Conservation (phyloP, 805 yeast species). For the Kuraishia piskuri region DNA sequence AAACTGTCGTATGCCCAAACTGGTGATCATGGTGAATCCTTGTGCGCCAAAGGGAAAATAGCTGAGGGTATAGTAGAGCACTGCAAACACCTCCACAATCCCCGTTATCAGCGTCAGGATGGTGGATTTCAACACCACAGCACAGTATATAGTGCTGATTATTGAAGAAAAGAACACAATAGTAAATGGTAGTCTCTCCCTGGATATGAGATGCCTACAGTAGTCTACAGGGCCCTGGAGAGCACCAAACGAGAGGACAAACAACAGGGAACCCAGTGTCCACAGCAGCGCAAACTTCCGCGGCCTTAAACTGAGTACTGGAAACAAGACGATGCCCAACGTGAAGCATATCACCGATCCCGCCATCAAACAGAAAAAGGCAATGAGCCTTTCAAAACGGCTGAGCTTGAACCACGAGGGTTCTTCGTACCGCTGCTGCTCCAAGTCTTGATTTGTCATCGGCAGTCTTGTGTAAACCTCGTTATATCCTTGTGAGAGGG, state of each 20-base stretch:
- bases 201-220: conserved; percentile 61
- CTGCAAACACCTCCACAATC: conserved; percentile 71
- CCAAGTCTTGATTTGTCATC: conserved; percentile 42
- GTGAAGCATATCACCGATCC: conserved; percentile 79
- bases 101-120: conserved; percentile 71
- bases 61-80: conserved; percentile 82
- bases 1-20: conserved; percentile 25
- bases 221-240: conserved; percentile 90
- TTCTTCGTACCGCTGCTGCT: conserved; percentile 36
- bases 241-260: conserved; percentile 83
- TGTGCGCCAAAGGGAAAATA: conserved; percentile 95
- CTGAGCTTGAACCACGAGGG: conserved; percentile 73
- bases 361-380: conserved; percentile 67
- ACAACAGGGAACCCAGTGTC: conserved; percentile 85
- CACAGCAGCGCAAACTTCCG: conserved; percentile 85
- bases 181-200: conserved; percentile 74
- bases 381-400: conserved; percentile 70
- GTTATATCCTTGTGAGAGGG: conserved; percentile 25
- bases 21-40: conserved; percentile 45
- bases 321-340: conserved; percentile 75
- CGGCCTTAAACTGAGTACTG: conserved; percentile 83
- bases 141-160: conserved; percentile 66
- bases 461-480: conserved; percentile 63
- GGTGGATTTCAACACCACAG: conserved; percentile 63
- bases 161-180: conserved; percentile 75